Percentiles rank a stretch among this genome's conserved stretches.
Evolutionary conservation across 1,284 basidiomycete genomes (phyloP).

Genomic region (Sanguinoderma infundibulare): DNA sequence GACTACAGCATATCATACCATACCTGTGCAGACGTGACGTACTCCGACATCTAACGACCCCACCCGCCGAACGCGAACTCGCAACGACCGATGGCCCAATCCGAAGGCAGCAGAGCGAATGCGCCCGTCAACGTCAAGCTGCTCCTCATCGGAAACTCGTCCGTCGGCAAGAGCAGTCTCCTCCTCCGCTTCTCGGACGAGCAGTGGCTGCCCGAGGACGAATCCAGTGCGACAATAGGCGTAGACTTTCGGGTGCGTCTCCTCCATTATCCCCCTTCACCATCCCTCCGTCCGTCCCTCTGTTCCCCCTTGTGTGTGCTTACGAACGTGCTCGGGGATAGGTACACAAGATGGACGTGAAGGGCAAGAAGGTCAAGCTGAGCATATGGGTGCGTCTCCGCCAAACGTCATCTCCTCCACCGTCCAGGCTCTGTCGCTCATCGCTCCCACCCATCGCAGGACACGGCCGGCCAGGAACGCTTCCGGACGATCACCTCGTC

Average conservation of each 20-base stretch:
- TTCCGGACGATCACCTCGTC: slow-evolving; percentile 91
- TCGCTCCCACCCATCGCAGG: slow-evolving; percentile 54
- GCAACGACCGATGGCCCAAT: slow-evolving; percentile 22
- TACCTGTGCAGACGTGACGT: no score
- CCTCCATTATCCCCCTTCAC: not conserved
- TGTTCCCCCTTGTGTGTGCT: not conserved
- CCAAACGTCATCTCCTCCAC: not conserved
- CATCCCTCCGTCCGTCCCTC: not conserved
- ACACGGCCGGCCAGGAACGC: slow-evolving; percentile 90
- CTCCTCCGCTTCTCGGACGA: slow-evolving; percentile 95
- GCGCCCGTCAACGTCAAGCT: slow-evolving; percentile 70
- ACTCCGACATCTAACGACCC: no score
- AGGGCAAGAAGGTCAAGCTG: slow-evolving; percentile 79
- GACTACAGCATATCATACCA: no score
- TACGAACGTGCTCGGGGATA: slow-evolving; percentile 31
- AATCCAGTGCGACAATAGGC: slow-evolving; percentile 93
- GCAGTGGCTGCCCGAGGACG: slow-evolving; percentile 94
- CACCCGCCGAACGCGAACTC: no score
- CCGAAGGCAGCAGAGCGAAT: slow-evolving; percentile 20
- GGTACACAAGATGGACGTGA: slow-evolving; percentile 85
- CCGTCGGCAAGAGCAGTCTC: slow-evolving; percentile 91
- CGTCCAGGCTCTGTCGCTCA: not conserved
- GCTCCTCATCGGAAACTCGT: slow-evolving; percentile 85
- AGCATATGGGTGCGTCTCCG: slow-evolving; percentile 73
- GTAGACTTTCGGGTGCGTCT: slow-evolving; percentile 77